These are phyloP conservation scores for Paramecium sonneborni DNA, from an alignment of 73 alveolate species.

Conservation along the genomic window DNA sequence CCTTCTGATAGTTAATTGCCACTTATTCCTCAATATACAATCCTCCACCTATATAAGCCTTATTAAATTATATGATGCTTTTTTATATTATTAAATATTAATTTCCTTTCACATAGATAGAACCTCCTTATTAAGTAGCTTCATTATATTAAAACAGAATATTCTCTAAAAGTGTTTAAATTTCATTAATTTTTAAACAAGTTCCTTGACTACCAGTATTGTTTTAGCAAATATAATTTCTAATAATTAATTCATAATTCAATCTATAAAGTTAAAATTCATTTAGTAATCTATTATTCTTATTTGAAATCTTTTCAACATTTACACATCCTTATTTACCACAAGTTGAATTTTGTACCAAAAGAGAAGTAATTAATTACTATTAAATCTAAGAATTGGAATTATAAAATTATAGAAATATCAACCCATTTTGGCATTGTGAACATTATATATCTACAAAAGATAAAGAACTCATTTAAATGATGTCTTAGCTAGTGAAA, in stretches of 20 bases:
- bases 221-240: not conserved
- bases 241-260: not conserved
- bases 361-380: not conserved
- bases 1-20: not conserved
- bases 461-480: not conserved
- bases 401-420: no score
- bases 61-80: not conserved
- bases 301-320: not conserved
- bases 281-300: not conserved
- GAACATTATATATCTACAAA: not conserved
- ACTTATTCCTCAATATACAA: not conserved
- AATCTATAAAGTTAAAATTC: not conserved
- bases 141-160: not conserved
- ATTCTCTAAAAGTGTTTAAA: not conserved
- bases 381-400: not conserved
- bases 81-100: not conserved
- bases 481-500: not conserved
- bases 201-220: not conserved
- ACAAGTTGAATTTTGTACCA: not conserved
- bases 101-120: not conserved
- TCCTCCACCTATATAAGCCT: not conserved
- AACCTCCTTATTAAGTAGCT: not conserved
- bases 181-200: not conserved
- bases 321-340: not conserved
- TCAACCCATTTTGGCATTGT: not conserved